Percentiles rank a stretch among this genome's conserved stretches.
These are phyloP conservation scores for Nicotiana benthamiana DNA, from an alignment of 257 asterid genomes.

Conservation along the genomic window DNA sequence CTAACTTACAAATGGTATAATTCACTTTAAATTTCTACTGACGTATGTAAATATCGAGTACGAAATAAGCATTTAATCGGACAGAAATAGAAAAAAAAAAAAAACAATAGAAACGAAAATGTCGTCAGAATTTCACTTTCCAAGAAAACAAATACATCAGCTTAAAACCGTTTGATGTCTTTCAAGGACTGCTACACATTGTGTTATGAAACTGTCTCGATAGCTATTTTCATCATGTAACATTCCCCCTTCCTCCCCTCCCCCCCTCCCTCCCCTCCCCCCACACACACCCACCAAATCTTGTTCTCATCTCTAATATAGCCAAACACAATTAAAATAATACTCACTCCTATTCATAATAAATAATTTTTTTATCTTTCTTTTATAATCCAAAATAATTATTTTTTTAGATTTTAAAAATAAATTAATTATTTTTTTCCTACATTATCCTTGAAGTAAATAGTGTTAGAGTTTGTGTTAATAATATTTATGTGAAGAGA, in stretches of 20 bases:
- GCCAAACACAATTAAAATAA: not conserved
- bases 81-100: not conserved
- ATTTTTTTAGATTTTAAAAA: too few relatives aligned
- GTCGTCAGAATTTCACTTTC: not conserved
- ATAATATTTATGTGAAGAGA: too few relatives aligned
- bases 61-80: not conserved
- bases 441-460: too few relatives aligned
- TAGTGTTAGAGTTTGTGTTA: too few relatives aligned
- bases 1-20: too few relatives aligned
- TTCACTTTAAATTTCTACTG: too few relatives aligned
- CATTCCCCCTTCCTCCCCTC: too few relatives aligned
- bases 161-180: slow-evolving; percentile 22
- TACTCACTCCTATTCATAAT: too few relatives aligned
- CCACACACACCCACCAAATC: not conserved
- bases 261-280: not conserved
- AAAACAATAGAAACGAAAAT: not conserved
- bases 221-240: not conserved
- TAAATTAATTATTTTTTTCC: too few relatives aligned
- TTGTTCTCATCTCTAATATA: not conserved
- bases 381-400: too few relatives aligned
- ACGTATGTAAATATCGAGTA: too few relatives aligned
- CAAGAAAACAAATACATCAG: slow-evolving; percentile 6
- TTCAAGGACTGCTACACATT: slow-evolving; percentile 25
- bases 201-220: slow-evolving; percentile 24
- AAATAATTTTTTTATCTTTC: too few relatives aligned